Percentiles rank a stretch among this genome's conserved stretches.
These are phyloP conservation scores for Acephala macrosclerotiorum DNA, from an alignment of 2,329 filamentous ascomycete species.

Conservation along the genomic window DNA sequence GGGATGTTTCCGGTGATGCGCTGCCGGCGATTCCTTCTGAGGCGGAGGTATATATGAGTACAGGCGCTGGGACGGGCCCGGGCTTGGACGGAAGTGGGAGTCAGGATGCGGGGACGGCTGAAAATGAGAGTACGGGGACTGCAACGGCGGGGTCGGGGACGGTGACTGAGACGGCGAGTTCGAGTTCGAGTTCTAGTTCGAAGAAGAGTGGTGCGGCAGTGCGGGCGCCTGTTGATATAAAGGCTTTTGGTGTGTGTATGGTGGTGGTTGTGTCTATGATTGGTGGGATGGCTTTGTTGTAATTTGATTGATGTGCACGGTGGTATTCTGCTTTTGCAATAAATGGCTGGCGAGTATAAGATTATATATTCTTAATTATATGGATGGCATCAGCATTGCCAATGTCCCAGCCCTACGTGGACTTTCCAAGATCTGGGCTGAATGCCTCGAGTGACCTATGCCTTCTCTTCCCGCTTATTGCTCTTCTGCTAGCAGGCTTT, in stretches of 20 bases:
- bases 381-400: too few relatives aligned
- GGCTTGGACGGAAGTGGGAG: slow-evolving; percentile 44
- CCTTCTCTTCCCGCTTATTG: too few relatives aligned
- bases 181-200: background rate
- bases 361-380: too few relatives aligned
- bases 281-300: slow-evolving; percentile 13
- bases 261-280: slow-evolving; percentile 9
- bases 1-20: slow-evolving; percentile 53
- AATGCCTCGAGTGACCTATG: too few relatives aligned
- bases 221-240: background rate
- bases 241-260: background rate
- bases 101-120: slow-evolving; percentile 43
- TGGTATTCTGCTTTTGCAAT: background rate
- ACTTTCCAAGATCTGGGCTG: too few relatives aligned
- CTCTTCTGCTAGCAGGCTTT: too few relatives aligned
- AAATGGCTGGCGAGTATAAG: too few relatives aligned
- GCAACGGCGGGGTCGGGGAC: slow-evolving; percentile 37
- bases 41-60: slow-evolving; percentile 50
- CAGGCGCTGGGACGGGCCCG: slow-evolving; percentile 57
- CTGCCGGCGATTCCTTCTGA: slow-evolving; percentile 58
- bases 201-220: slow-evolving; percentile 10
- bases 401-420: too few relatives aligned
- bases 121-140: slow-evolving; percentile 36
- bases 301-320: background rate
- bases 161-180: slow-evolving; percentile 29